These are phyloP conservation scores for Rhynchospora pubera DNA, from an alignment of 176 grass and related monocot species.

Conservation along the genomic window DNA sequence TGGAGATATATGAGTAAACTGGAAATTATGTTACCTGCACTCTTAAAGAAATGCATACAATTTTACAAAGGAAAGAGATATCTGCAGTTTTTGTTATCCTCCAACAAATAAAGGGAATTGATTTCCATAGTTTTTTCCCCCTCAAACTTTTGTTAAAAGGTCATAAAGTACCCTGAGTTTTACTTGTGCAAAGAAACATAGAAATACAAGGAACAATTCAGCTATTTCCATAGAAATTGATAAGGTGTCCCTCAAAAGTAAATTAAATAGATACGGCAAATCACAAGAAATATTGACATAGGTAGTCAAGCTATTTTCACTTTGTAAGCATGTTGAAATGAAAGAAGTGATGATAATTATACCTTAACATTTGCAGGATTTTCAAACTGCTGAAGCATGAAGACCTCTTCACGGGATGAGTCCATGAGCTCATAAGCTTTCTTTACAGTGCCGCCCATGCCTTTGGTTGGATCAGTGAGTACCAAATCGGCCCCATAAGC, in stretches of 20 bases:
- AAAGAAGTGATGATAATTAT: not conserved
- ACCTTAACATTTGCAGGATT: slow-evolving; percentile 96
- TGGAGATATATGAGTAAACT: not conserved
- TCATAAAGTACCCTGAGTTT: not conserved
- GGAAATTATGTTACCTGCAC: not conserved
- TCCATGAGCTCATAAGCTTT: slow-evolving; percentile 71
- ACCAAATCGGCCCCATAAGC: slow-evolving; percentile 61
- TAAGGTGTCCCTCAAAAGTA: not conserved
- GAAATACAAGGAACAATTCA: not conserved
- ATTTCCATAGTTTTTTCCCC: not conserved
- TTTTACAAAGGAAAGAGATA: not conserved
- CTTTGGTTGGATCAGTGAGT: slow-evolving; percentile 73
- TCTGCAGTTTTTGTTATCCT: not conserved
- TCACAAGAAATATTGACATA: not conserved
- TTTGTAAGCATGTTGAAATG: not conserved
- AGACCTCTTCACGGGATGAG: slow-evolving; percentile 32
- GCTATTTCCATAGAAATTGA: not conserved
- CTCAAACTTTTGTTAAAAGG: not conserved
- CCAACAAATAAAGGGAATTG: not conserved
- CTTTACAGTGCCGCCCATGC: slow-evolving; percentile 93
- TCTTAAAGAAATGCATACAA: not conserved
- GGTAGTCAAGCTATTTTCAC: not conserved
- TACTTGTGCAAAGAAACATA: not conserved
- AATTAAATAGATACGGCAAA: not conserved
- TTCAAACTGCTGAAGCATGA: slow-evolving; percentile 93